Evolutionary conservation across 169 alveolate genomes (phyloP).

Genomic region (Babesia sp.): DNA sequence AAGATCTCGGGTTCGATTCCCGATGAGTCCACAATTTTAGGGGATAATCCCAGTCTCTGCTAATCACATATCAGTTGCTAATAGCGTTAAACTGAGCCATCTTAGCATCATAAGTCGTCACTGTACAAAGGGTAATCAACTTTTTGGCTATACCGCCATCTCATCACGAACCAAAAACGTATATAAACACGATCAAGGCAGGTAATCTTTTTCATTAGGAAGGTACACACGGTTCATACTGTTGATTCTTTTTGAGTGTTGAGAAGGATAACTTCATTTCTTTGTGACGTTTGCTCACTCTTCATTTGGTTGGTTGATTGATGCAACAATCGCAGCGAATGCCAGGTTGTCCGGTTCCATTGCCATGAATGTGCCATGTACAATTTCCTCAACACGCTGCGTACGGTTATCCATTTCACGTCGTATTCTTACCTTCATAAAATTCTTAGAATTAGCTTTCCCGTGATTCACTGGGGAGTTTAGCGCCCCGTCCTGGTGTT

Average conservation of each 20-base stretch:
- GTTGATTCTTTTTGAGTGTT: too few relatives aligned
- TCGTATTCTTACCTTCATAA: background rate
- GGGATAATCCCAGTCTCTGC: background rate
- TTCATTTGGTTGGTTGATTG: background rate
- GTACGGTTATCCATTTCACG: background rate
- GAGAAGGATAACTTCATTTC: too few relatives aligned
- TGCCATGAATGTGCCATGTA: background rate
- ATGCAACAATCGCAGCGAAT: constrained; percentile 21
- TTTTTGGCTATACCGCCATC: too few relatives aligned
- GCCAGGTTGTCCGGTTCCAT: constrained; percentile 10
- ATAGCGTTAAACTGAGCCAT: too few relatives aligned
- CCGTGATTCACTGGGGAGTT: constrained; percentile 34
- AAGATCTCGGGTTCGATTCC: constrained; percentile 97
- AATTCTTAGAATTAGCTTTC: background rate
- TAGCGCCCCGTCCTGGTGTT: constrained; percentile 22
- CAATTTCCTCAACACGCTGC: background rate
- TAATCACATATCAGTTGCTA: too few relatives aligned
- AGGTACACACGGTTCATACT: too few relatives aligned
- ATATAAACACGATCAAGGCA: too few relatives aligned
- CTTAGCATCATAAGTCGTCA: too few relatives aligned
- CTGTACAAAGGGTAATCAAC: too few relatives aligned
- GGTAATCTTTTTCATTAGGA: too few relatives aligned
- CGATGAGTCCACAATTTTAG: constrained; percentile 84
- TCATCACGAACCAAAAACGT: too few relatives aligned
- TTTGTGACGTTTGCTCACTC: background rate